Evolutionary conservation across 139 green algal genomes (phyloP).

Genomic region (Mesotaenium endlicherianum): DNA sequence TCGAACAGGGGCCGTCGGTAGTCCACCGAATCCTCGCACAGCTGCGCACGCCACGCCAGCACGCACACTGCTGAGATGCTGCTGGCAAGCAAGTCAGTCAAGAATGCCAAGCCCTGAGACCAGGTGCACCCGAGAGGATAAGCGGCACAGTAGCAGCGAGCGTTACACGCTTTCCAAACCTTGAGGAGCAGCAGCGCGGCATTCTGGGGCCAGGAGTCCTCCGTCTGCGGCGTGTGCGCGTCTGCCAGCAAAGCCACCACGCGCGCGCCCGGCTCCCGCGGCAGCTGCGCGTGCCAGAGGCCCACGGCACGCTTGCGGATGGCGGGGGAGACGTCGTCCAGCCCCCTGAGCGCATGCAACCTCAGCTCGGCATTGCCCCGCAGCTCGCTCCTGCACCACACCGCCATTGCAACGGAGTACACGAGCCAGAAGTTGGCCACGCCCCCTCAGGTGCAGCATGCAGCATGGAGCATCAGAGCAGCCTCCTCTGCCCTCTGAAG

Average conservation of each 20-base stretch:
- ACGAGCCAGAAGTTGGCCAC: no score
- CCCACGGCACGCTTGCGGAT: not conserved
- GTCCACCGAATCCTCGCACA: slow-evolving; percentile 30
- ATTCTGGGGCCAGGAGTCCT: slow-evolving; percentile 5
- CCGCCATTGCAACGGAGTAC: no score
- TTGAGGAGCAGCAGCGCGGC: slow-evolving; percentile 11
- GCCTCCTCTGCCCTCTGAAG: no score
- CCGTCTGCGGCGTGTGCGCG: slow-evolving; percentile 5
- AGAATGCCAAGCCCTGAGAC: no score
- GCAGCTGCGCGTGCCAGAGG: slow-evolving; percentile 8
- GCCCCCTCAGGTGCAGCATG: no score
- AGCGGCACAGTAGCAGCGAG: no score
- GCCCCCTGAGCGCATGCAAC: not conserved
- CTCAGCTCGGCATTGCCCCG: not conserved
- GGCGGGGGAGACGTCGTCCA: not conserved
- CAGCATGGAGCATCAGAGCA: no score
- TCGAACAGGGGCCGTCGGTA: slow-evolving; percentile 38
- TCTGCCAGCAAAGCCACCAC: not conserved
- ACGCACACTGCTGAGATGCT: no score
- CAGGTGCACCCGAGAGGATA: no score
- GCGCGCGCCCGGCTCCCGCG: not conserved
- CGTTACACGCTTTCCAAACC: no score
- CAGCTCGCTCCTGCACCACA: not conserved
- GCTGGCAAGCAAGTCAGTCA: no score
- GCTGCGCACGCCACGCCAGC: no score